These are phyloP conservation scores for Rhizopogon hawkerae DNA, from an alignment of 1,284 basidiomycete species.

Conservation along the genomic window DNA sequence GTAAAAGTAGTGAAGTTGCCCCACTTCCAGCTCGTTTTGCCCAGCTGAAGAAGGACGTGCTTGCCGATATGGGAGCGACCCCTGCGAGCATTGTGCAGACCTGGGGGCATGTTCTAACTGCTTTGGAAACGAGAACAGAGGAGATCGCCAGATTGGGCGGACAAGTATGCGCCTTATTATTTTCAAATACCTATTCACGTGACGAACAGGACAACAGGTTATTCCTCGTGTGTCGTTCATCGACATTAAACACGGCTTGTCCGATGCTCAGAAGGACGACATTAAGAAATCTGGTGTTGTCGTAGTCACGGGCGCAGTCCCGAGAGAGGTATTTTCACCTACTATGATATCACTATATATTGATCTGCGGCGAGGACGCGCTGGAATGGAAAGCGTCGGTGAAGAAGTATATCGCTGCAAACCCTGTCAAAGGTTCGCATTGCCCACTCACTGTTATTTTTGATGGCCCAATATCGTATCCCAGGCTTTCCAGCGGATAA, in stretches of 20 bases:
- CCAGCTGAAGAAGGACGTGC: slow-evolving; percentile 49
- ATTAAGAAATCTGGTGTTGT: slow-evolving; percentile 54
- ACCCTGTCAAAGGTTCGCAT: slow-evolving; percentile 42
- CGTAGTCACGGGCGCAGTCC: slow-evolving; percentile 53
- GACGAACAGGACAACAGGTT: slow-evolving; percentile 31
- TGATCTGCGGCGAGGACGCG: slow-evolving; percentile 38
- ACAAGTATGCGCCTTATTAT: slow-evolving; percentile 24
- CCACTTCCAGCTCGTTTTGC: slow-evolving; percentile 49
- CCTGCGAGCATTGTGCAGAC: slow-evolving; percentile 33
- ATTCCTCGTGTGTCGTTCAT: slow-evolving; percentile 47
- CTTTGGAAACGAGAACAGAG: slow-evolving; percentile 37
- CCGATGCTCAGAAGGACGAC: slow-evolving; percentile 30
- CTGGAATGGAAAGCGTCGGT: slow-evolving; percentile 53
- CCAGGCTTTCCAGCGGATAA: slow-evolving; percentile 58
- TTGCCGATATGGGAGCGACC: slow-evolving; percentile 31
- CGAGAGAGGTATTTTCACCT: slow-evolving; percentile 32
- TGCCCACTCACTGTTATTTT: not conserved
- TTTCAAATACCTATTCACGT: not conserved
- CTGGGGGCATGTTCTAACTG: slow-evolving; percentile 49
- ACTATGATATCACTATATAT: not conserved
- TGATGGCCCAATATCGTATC: not conserved
- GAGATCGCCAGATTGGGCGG: slow-evolving; percentile 39
- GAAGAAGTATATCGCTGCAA: slow-evolving; percentile 46
- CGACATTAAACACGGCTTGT: slow-evolving; percentile 38
- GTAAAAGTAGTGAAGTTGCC: not conserved